These are phyloP conservation scores for Dichotomocladium elegans DNA, from an alignment of 371 early-diverging fungal genomes.

Conservation along the genomic window DNA sequence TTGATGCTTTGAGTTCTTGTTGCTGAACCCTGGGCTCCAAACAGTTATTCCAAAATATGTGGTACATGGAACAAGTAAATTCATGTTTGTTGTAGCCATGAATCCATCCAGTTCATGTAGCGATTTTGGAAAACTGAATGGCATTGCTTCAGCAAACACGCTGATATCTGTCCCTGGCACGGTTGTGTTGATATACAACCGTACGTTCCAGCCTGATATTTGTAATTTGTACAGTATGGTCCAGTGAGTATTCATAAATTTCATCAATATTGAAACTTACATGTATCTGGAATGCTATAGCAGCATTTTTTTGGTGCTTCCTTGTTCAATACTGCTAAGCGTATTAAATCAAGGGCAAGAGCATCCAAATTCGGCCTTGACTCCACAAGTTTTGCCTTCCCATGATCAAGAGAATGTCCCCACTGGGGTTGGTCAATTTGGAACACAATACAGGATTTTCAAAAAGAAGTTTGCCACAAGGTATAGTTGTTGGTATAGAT, in stretches of 20 bases:
- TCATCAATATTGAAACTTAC: neutral
- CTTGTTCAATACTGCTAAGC: neutral
- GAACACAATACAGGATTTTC: slow-evolving; percentile 19
- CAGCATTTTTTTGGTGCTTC: neutral
- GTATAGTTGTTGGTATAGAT: no score
- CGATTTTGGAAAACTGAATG: slow-evolving; percentile 10
- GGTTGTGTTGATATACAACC: slow-evolving; percentile 9
- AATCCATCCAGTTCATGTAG: slow-evolving; percentile 11
- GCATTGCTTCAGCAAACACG: slow-evolving; percentile 3
- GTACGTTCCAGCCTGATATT: slow-evolving; percentile 8
- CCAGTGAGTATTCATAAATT: slow-evolving; percentile 1
- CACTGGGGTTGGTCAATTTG: neutral
- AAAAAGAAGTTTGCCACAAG: no score
- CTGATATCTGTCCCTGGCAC: slow-evolving; percentile 9
- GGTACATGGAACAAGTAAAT: slow-evolving; percentile 10
- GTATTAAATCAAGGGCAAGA: neutral
- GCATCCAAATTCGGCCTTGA: neutral
- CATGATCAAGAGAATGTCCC: neutral
- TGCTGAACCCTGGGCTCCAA: no score
- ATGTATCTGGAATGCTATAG: neutral
- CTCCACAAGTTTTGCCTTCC: neutral
- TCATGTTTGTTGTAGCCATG: slow-evolving; percentile 8
- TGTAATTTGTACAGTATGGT: slow-evolving; percentile 6
- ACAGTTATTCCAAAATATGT: slow-evolving; percentile 10
- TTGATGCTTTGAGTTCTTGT: no score